phyloP scores from a whole-genome alignment of 1,139 yeast species.

The Yamadazyma kanchanaburiensis region DNA sequence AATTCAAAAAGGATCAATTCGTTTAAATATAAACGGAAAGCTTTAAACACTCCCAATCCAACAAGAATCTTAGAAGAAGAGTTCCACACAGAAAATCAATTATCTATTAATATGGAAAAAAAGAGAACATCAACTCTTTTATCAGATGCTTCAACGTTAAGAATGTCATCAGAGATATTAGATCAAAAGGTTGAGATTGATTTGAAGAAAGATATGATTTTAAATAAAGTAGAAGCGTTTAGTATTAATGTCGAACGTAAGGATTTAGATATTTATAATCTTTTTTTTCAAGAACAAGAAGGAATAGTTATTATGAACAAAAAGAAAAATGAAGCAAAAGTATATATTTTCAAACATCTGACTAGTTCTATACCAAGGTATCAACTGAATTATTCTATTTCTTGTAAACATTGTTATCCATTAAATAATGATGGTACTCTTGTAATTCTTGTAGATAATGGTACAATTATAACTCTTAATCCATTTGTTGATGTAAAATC shows the following conservation, averaged over 20 bases:
- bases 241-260: constrained; percentile 25
- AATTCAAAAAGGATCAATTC: constrained; percentile 14
- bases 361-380: constrained; percentile 31
- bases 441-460: constrained; percentile 31
- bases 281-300: constrained; percentile 54
- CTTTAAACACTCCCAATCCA: constrained; percentile 40
- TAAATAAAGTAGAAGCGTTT: constrained; percentile 56
- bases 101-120: constrained; percentile 44
- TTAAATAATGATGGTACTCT: constrained; percentile 34
- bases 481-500: constrained; percentile 64
- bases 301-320: constrained; percentile 49
- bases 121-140: constrained; percentile 51
- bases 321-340: constrained; percentile 34
- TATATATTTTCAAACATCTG: constrained; percentile 47
- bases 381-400: constrained; percentile 30
- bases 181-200: constrained; percentile 19
- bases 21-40: constrained; percentile 17
- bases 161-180: constrained; percentile 50
- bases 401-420: constrained; percentile 41
- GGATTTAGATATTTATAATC: constrained; percentile 38
- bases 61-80: constrained; percentile 44
- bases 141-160: constrained; percentile 54
- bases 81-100: constrained; percentile 4
- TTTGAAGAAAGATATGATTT: constrained; percentile 61
- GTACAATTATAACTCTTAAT: constrained; percentile 47